Evolutionary conservation across 345 rosid species (phyloP), one percentile per base, ranked within the genome.

Genomic region (Durio zibethinus): DNA sequence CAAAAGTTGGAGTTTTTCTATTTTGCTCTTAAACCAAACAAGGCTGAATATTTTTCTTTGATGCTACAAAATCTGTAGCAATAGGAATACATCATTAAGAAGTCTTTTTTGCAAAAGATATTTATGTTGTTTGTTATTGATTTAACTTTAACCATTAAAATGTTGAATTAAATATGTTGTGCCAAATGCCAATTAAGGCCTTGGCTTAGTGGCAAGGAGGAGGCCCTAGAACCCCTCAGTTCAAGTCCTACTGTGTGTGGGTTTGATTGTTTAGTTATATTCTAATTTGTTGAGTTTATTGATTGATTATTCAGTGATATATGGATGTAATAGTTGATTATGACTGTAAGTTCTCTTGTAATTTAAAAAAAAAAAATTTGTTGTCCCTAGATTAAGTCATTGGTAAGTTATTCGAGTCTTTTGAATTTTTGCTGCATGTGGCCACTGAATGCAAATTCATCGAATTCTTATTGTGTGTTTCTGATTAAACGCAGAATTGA

Each of bases 401-500:
- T 61, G 38, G 47, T 38, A 65, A 20, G 10, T 35, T 38, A 10
- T 25, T 57, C 11, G 27, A 21, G 7, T 57, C 12, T 25, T 3
- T 43, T 68, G 54, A 3, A 72, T 72, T 25, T 33, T 20, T 48
- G 14, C 8, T 21, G 2, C n/a, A 43, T 25, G 18, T 4, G 16
- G 67, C 64, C 21, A 16, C 59, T 16, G 21, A 74, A 25, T 77
- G 31, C 50, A 16, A 31, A 72, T 52, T 59, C 56, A 54, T 62
- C 57, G 7, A 12, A 57, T 45, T 45, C 45, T 61, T 71, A 9
- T 45, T 45, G 74, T 29, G 14, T 75, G 14, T 23, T 50, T 70
- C 48, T 78, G 71, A 31, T 71, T 70, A 53, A 62, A 71, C 82
- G 79, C 89, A 96, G 99, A 96, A 76, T 82, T 85, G 72, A 89